These are phyloP conservation scores for Cutaneotrichosporon sp. DNA, from an alignment of 1,284 basidiomycete species.

Conservation along the genomic window DNA sequence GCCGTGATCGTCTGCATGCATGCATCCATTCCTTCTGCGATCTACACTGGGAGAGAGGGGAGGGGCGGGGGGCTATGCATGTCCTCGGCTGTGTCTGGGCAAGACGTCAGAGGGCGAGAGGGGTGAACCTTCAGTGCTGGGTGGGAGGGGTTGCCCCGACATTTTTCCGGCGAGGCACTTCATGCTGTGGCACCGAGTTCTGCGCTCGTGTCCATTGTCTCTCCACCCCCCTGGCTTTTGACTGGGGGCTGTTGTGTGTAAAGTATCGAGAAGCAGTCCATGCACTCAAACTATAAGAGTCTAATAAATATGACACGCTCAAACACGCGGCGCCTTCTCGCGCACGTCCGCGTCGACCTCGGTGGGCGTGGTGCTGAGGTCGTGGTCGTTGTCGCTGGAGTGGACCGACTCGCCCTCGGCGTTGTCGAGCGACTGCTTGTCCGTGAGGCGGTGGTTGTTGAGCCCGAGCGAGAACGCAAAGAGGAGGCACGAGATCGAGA, in stretches of 20 bases:
- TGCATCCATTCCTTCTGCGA: not conserved
- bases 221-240: too few species aligned
- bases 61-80: too few species aligned
- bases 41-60: too few species aligned
- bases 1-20: not conserved
- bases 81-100: too few species aligned
- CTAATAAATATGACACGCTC: not conserved
- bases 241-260: too few species aligned
- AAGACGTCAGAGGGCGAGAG: too few species aligned
- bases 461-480: slow-evolving; percentile 33
- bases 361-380: not conserved
- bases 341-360: not conserved
- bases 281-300: not conserved
- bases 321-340: not conserved
- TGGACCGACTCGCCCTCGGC: slow-evolving; percentile 27
- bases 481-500: slow-evolving; percentile 38
- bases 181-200: too few species aligned
- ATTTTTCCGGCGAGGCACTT: too few species aligned
- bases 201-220: too few species aligned
- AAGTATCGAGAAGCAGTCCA: too few species aligned
- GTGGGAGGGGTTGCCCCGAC: too few species aligned
- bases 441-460: slow-evolving; percentile 37
- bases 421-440: slow-evolving; percentile 38
- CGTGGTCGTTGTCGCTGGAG: not conserved
- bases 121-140: too few species aligned